These are phyloP conservation scores for Curvularia hawaiiensis DNA, from an alignment of 2,329 filamentous ascomycete species.

Conservation along the genomic window DNA sequence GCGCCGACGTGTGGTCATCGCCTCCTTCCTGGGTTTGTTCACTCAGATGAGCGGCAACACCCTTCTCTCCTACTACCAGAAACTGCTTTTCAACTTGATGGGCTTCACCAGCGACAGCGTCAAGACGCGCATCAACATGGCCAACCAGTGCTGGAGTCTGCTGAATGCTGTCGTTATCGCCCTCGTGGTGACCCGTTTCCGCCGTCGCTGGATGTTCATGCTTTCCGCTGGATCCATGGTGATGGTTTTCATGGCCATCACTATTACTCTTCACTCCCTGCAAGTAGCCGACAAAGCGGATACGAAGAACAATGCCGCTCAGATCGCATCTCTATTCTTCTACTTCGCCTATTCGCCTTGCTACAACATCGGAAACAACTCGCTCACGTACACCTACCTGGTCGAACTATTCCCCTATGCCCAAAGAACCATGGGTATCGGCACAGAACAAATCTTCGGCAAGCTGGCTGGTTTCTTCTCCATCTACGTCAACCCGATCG, in stretches of 20 bases:
- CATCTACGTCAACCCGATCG: constrained; percentile 62
- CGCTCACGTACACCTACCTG: constrained; percentile 67
- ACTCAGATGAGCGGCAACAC: constrained; percentile 51
- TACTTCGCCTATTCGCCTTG: constrained; percentile 63
- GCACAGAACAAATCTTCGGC: constrained; percentile 62
- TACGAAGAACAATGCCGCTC: constrained; percentile 43
- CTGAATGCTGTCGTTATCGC: constrained; percentile 48
- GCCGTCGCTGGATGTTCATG: constrained; percentile 53
- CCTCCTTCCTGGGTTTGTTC: constrained; percentile 42
- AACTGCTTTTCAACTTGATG: constrained; percentile 47
- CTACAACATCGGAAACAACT: constrained; percentile 71
- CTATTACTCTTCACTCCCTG: constrained; percentile 53
- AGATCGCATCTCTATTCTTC: constrained; percentile 59
- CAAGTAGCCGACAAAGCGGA: constrained; percentile 47
- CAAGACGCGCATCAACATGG: constrained; percentile 51
- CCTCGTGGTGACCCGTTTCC: constrained; percentile 50
- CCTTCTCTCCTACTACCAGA: constrained; percentile 46
- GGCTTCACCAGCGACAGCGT: constrained; percentile 44
- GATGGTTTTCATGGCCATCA: constrained; percentile 61
- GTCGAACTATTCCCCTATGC: constrained; percentile 65
- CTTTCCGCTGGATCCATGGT: constrained; percentile 58
- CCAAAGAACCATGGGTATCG: constrained; percentile 63
- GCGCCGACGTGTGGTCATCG: constrained; percentile 43
- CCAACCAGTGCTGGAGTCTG: constrained; percentile 51
- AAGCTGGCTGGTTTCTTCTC: constrained; percentile 54